Conservation (phyloP, 805 yeast genomes). For the Lachancea kluyveri region DNA sequence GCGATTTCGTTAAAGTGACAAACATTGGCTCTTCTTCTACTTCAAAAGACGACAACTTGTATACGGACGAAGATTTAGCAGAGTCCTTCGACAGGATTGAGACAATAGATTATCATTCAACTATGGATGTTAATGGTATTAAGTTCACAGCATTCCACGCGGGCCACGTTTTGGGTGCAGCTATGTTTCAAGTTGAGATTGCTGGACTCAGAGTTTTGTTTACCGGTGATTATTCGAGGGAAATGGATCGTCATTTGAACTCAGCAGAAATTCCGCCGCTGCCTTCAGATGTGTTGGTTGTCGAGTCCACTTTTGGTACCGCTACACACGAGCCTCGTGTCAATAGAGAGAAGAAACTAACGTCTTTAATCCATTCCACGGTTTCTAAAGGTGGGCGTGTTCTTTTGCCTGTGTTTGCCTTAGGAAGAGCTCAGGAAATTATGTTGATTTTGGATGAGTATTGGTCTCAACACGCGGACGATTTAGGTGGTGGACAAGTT, state of each 20-base stretch:
- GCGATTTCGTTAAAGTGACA: constrained; percentile 92
- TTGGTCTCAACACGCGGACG: constrained; percentile 80
- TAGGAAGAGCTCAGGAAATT: constrained; percentile 95
- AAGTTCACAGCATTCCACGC: constrained; percentile 98
- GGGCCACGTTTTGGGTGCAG: constrained; percentile 99
- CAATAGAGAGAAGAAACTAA: constrained; percentile 77
- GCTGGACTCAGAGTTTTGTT: constrained; percentile 85
- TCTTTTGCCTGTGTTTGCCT: constrained; percentile 87
- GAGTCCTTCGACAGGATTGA: constrained; percentile 87
- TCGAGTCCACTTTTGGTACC: constrained; percentile 96
- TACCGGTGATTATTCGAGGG: constrained; percentile 97
- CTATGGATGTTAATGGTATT: constrained; percentile 89
- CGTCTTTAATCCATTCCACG: constrained; percentile 78
- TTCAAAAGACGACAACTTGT: constrained; percentile 46
- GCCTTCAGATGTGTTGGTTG: constrained; percentile 82
- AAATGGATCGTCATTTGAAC: constrained; percentile 89
- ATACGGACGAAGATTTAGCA: constrained; percentile 84
- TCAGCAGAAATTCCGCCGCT: constrained; percentile 90
- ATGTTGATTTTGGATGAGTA: constrained; percentile 88
- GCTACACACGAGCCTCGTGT: constrained; percentile 90
- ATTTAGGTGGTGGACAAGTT: constrained; percentile 53
- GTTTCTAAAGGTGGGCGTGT: constrained; percentile 86
- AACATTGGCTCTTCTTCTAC: constrained; percentile 41
- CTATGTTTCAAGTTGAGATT: constrained; percentile 93
- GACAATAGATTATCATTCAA: constrained; percentile 92